Evolutionary conservation across 768 basidiomycete genomes (phyloP).

Genomic region (Leccinum subgranulosum): DNA sequence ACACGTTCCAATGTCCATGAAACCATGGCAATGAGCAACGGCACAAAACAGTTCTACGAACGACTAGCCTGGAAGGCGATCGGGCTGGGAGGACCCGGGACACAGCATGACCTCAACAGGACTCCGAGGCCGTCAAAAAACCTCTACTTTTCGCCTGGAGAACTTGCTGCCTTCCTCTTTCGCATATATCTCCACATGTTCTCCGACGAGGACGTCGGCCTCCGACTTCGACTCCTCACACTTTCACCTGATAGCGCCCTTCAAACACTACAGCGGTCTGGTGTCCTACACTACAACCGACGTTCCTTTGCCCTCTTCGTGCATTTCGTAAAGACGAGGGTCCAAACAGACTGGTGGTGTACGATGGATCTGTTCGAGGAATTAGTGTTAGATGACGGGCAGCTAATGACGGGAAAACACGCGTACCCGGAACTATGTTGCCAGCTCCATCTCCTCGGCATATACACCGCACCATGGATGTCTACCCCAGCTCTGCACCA

Average conservation of each 20-base stretch:
- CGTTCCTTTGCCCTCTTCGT: conserved; percentile 47
- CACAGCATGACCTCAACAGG: background rate
- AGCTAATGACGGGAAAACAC: conserved; percentile 20
- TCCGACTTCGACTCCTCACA: background rate
- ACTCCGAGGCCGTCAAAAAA: background rate
- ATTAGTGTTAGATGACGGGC: conserved; percentile 5
- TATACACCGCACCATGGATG: conserved; percentile 29
- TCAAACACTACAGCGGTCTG: background rate
- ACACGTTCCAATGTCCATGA: conserved; percentile 26
- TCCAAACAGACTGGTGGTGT: conserved; percentile 40
- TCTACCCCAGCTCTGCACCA: background rate
- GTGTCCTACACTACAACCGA: conserved; percentile 43
- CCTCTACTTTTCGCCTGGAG: conserved; percentile 10
- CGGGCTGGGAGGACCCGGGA: background rate
- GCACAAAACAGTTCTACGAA: conserved; percentile 18
- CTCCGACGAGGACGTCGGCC: conserved; percentile 17
- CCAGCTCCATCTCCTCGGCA: conserved; percentile 40
- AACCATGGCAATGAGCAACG: background rate
- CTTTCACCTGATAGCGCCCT: background rate
- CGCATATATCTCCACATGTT: conserved; percentile 27
- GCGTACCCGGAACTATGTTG: conserved; percentile 45
- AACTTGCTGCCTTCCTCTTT: conserved; percentile 23
- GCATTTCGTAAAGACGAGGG: conserved; percentile 35
- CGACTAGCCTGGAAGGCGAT: conserved; percentile 25
- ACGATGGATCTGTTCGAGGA: conserved; percentile 36